phyloP scores from a whole-genome alignment of 2,329 filamentous ascomycete genomes.

The Lasiodiplodia theobromae region DNA sequence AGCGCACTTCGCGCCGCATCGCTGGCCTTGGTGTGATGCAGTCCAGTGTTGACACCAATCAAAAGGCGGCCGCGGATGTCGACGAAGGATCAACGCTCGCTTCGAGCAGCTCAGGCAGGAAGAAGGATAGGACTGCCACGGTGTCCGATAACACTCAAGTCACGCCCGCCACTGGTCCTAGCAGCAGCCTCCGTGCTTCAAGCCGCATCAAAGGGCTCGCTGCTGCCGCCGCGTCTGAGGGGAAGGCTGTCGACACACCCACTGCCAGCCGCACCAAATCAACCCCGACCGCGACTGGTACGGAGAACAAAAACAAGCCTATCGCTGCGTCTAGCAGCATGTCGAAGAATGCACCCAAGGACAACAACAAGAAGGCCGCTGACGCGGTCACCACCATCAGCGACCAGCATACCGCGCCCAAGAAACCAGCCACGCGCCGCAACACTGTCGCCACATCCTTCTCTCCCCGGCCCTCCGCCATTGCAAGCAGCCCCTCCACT shows the following conservation, averaged over 20 bases:
- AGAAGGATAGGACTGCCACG: not conserved
- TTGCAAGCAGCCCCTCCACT: too few relatives aligned
- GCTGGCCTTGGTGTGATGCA: not conserved
- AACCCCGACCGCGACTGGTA: not conserved
- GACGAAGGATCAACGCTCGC: not conserved
- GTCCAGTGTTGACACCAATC: not conserved
- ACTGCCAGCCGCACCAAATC: not conserved
- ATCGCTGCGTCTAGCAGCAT: not conserved
- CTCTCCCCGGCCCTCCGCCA: too few relatives aligned
- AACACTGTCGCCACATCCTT: not conserved
- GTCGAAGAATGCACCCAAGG: not conserved
- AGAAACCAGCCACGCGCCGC: not conserved
- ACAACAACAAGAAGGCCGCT: not conserved
- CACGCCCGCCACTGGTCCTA: not conserved
- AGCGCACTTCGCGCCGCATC: not conserved
- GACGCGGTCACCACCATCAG: not conserved
- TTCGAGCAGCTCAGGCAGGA: not conserved
- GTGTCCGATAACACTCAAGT: not conserved
- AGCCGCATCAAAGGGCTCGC: not conserved
- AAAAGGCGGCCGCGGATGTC: not conserved
- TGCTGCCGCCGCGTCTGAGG: not conserved
- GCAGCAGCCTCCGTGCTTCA: not conserved
- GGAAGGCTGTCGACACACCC: not conserved
- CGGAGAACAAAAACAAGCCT: not conserved
- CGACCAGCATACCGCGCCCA: too few relatives aligned